Evolutionary conservation across 1,139 yeast genomes (phyloP).

Genomic region (Geotrichum candidum): DNA sequence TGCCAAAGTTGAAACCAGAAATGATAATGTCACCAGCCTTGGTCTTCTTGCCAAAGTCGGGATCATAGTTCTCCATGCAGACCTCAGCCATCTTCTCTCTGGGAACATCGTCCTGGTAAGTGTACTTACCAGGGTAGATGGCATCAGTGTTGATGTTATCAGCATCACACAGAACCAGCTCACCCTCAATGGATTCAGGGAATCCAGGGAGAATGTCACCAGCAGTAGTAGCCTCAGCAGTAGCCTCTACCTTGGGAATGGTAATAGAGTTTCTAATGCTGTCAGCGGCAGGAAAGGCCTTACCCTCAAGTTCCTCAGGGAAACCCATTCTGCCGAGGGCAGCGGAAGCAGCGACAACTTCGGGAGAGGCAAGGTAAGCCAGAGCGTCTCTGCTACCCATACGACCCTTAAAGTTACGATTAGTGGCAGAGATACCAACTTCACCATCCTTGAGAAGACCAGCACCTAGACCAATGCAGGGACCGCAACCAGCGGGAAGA

Average conservation of each 20-base stretch:
- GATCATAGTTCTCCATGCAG: constrained; percentile 97
- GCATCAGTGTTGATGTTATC: constrained; percentile 98
- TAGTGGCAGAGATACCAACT: constrained; percentile 96
- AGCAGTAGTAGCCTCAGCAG: constrained; percentile 34
- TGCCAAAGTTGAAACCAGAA: constrained; percentile 93
- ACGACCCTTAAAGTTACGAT: constrained; percentile 97
- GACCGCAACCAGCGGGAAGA: constrained; percentile 98
- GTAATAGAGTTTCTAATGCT: constrained; percentile 48
- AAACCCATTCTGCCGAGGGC: constrained; percentile 87
- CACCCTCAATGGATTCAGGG: constrained; percentile 85
- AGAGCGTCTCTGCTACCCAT: constrained; percentile 97
- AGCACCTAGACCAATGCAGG: constrained; percentile 95
- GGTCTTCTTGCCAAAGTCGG: constrained; percentile 76
- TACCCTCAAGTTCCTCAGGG: constrained; percentile 76
- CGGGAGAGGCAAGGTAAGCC: constrained; percentile 95
- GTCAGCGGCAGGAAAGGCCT: constrained; percentile 42
- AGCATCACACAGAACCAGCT: constrained; percentile 89
- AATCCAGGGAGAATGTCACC: constrained; percentile 81
- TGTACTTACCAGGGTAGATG: constrained; percentile 96
- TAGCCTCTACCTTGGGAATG: constrained; percentile 25
- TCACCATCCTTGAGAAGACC: constrained; percentile 93
- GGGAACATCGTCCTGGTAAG: constrained; percentile 95
- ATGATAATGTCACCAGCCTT: constrained; percentile 83
- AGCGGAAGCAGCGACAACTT: constrained; percentile 97
- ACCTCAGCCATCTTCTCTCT: constrained; percentile 96